Percentiles rank a stretch among this genome's conserved stretches.
These are phyloP conservation scores for Botrytis medusae DNA, from an alignment of 2,329 filamentous ascomycete species.

Conservation along the genomic window DNA sequence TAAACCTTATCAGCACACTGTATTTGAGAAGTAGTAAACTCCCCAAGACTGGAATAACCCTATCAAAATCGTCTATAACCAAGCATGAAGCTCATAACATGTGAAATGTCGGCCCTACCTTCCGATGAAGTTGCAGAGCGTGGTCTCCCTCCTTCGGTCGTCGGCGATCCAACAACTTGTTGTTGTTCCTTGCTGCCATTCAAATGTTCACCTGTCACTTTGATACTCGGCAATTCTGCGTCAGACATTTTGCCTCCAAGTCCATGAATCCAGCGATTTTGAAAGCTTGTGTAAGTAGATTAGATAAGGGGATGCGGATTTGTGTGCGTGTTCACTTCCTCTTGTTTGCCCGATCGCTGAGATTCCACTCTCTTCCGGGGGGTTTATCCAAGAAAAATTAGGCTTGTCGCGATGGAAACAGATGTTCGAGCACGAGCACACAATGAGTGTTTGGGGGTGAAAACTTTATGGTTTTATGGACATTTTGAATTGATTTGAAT, in stretches of 20 bases:
- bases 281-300: neutral
- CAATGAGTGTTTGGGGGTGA: neutral
- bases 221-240: constrained; percentile 36
- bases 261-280: constrained; percentile 30
- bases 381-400: neutral
- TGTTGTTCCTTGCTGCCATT: constrained; percentile 30
- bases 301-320: neutral
- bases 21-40: constrained; percentile 3
- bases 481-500: neutral
- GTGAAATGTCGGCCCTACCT: constrained; percentile 29
- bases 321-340: constrained; percentile 15
- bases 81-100: neutral
- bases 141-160: constrained; percentile 37
- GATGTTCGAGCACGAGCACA: constrained; percentile 16
- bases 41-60: neutral
- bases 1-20: constrained; percentile 12
- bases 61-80: neutral
- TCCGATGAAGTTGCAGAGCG: constrained; percentile 38
- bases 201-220: constrained; percentile 34
- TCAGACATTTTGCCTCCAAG: constrained; percentile 35
- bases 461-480: constrained; percentile 4
- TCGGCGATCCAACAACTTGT: constrained; percentile 32
- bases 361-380: constrained; percentile 3
- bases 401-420: constrained; percentile 13
- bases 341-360: neutral